A percentile compares a stretch with the other conserved stretches of the same genome.
Evolutionary conservation across 208 protist genomes (phyloP).

Genomic region (Novymonas esmeraldas): DNA sequence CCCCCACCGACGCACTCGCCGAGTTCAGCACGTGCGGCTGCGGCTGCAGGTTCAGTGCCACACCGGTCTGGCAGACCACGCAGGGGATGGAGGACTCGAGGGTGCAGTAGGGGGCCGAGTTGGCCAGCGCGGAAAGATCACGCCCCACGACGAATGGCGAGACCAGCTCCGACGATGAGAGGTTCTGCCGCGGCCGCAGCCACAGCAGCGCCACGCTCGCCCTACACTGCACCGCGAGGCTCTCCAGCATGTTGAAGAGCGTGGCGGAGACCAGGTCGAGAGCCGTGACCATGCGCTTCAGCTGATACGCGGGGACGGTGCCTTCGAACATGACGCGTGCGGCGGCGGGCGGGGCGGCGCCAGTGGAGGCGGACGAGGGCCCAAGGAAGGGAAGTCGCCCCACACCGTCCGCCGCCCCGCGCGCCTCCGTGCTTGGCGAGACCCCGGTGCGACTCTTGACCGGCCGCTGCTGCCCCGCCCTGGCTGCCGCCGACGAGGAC

Average conservation of each 20-base stretch:
- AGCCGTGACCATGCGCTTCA: conserved; percentile 68
- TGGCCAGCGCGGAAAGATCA: conserved; percentile 56
- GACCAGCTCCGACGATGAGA: conserved; percentile 78
- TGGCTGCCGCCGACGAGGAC: conserved; percentile 3
- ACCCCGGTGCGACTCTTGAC: not conserved
- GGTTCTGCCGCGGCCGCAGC: conserved; percentile 64
- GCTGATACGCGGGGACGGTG: conserved; percentile 55
- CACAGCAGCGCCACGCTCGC: conserved; percentile 79
- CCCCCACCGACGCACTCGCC: not conserved
- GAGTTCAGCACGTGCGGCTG: conserved; percentile 8
- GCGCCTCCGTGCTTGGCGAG: conserved; percentile 1
- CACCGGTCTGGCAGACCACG: conserved; percentile 70
- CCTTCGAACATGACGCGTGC: conserved; percentile 63
- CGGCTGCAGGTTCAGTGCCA: conserved; percentile 83
- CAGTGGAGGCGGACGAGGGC: not conserved
- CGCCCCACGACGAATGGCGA: conserved; percentile 88
- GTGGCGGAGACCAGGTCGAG: conserved; percentile 83
- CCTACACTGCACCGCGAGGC: conserved; percentile 72
- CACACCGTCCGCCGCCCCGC: conserved; percentile 11
- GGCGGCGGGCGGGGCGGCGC: not conserved
- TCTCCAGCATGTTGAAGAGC: conserved; percentile 82
- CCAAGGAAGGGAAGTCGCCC: not conserved
- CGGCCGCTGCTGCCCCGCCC: not conserved
- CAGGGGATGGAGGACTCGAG: conserved; percentile 74
- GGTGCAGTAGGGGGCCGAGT: conserved; percentile 79